Percentiles rank a stretch among this genome's conserved stretches.
Conservation (phyloP, 2,329 filamentous ascomycete genomes). For the Calonectria hongkongensis region DNA sequence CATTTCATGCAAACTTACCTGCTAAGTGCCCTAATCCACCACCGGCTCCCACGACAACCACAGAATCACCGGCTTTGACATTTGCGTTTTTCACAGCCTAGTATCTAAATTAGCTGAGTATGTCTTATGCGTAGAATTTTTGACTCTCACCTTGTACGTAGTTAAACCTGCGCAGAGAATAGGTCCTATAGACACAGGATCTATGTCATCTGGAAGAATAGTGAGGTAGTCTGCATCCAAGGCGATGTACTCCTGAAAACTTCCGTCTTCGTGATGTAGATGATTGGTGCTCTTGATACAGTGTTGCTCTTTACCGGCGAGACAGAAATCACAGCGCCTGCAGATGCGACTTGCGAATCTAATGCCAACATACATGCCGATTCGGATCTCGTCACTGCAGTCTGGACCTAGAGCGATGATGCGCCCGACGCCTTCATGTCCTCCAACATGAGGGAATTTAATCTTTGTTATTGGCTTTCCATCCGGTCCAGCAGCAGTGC, state of each 20-base stretch:
- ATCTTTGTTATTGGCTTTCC: not conserved
- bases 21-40: not conserved
- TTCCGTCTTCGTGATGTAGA: constrained; percentile 1
- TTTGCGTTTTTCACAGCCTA: not conserved
- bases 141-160: not conserved
- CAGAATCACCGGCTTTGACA: not conserved
- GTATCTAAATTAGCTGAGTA: not conserved
- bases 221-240: not conserved
- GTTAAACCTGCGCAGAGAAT: constrained; percentile 3
- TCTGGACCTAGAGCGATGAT: not conserved
- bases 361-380: not conserved
- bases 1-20: not conserved
- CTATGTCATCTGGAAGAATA: not conserved
- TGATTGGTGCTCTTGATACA: constrained; percentile 3
- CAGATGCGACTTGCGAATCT: not conserved
- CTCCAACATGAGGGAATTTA: not conserved
- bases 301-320: not conserved
- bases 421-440: not conserved
- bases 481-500: not conserved
- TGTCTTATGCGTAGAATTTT: not conserved
- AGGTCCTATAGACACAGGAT: not conserved
- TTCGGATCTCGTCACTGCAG: not conserved
- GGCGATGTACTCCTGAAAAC: not conserved
- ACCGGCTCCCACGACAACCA: not conserved
- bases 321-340: not conserved